Base-by-base conservation (phyloP, 441 rosid genomes). In the Pelargonium fulgidum region DNA sequence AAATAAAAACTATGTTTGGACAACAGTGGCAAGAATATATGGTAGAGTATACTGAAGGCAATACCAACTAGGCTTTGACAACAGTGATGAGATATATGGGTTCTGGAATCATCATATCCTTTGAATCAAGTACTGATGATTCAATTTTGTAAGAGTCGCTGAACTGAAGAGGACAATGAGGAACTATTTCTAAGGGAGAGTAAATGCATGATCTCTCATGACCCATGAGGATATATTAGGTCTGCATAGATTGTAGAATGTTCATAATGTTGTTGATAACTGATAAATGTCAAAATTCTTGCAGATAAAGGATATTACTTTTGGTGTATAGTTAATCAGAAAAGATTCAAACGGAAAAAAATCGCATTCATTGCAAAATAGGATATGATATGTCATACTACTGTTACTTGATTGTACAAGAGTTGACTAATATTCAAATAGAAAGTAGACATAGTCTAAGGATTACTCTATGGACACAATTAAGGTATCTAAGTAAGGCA, bases 31-130 rank as follows among this genome's bases (percentile, higher is more conserved):
- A 17, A 56, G 29, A 17, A 17, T 56, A 56, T 56, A 17, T 56
- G 62, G 20, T 56, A 56, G 22, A 56, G 17, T 7, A 56, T 19
- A 56, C 62, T 17, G 24, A 56, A 56, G 22, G 26, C 62, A 56
- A 19, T 56, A 56, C 26, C 20, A 19, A 56, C 62, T 17, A 56
- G 26, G 11, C 26, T 39, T 10, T 10, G 26, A 17, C 62, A 56
- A 2, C 62, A 56, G 19, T 56, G 62, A 56, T 56, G 26, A 17
- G 10, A 56, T 17, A 19, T 7, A 58, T 17, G 22, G 24, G 22
- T 58, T 58, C 62, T 58, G 62, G 62, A 24, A 17, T 58, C 29
- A 58, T 22, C 62, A 19, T 58, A 58, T 17, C 29, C 62, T 58
- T 8, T 58, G 20, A 22, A 58, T 58, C 62, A 17, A 56, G 7